A percentile compares a stretch with the other conserved stretches of the same genome.
These are phyloP conservation scores for Penicillium sp. DNA, from an alignment of 2,329 filamentous ascomycete genomes.

Conservation along the genomic window DNA sequence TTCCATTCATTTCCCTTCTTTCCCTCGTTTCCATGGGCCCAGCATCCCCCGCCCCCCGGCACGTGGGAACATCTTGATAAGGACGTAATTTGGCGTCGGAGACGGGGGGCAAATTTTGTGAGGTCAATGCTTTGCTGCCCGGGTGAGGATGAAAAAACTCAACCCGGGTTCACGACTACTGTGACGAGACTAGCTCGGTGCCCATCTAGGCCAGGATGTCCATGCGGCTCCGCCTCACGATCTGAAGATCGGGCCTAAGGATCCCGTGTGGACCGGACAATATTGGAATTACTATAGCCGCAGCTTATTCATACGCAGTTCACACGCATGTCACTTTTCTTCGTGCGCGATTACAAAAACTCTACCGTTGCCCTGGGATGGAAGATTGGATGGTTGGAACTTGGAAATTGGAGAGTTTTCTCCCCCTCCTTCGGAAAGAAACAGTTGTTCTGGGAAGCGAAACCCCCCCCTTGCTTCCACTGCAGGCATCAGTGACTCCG, in stretches of 20 bases:
- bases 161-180: background rate
- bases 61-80: constrained; percentile 11
- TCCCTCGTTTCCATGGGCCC: background rate
- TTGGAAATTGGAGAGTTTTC: background rate
- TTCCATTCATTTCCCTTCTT: background rate
- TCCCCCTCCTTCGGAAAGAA: background rate
- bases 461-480: constrained; percentile 19
- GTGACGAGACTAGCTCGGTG: too few species aligned
- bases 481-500: constrained; percentile 18
- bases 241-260: background rate
- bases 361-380: background rate
- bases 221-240: constrained; percentile 4
- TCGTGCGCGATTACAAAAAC: background rate
- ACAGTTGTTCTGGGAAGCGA: too few species aligned
- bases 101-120: background rate
- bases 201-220: background rate
- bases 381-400: background rate
- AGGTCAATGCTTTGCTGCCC: constrained; percentile 2
- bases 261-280: background rate
- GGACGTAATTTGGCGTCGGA: constrained; percentile 1
- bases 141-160: background rate
- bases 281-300: background rate
- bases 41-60: constrained; percentile 8
- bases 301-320: background rate
- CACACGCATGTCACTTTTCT: constrained; percentile 1